Percentiles rank a stretch among this genome's conserved stretches.
Evolutionary conservation across 2,329 filamentous ascomycete genomes (phyloP).

Genomic region (Ophiostoma sp.): DNA sequence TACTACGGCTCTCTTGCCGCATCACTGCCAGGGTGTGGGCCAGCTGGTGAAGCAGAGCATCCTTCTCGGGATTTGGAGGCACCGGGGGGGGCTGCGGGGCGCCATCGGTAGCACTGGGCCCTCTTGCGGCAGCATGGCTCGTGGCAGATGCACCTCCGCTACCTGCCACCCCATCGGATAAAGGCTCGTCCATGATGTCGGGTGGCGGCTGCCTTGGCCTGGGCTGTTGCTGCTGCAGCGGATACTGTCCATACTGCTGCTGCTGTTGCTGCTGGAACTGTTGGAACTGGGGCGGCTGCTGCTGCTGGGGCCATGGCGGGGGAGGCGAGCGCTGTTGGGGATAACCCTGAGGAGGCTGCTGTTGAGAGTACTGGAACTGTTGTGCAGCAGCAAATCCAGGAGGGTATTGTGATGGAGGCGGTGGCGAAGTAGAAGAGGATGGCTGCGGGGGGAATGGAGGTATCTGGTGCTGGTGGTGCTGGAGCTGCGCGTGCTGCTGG

Average conservation of each 20-base stretch:
- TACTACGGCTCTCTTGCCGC: conserved; percentile 61
- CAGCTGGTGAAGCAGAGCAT: conserved; percentile 73
- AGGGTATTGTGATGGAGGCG: conserved; percentile 2
- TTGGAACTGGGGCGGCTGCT: conserved; percentile 25
- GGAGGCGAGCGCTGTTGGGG: conserved; percentile 24
- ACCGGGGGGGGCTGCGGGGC: conserved; percentile 66
- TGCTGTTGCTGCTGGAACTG: conserved; percentile 31
- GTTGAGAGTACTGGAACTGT: conserved; percentile 3
- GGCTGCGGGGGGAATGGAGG: background rate
- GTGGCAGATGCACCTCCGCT: conserved; percentile 36
- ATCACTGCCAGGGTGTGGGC: conserved; percentile 63
- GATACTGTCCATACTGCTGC: conserved; percentile 27
- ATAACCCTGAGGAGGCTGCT: conserved; percentile 20
- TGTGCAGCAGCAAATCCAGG: conserved; percentile 7
- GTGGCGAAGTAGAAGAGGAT: background rate
- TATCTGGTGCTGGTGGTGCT: conserved; percentile 22
- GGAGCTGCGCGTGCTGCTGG: conserved; percentile 24
- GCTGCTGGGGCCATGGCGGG: conserved; percentile 17
- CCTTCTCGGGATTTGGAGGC: conserved; percentile 92
- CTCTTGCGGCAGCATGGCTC: conserved; percentile 31
- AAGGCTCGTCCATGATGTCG: conserved; percentile 53
- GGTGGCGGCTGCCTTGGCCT: conserved; percentile 41
- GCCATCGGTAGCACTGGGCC: background rate
- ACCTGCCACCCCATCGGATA: conserved; percentile 35
- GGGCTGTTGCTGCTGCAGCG: conserved; percentile 31